Conservation (phyloP, 129 eudicot species). For the Sambucus nigra region DNA sequence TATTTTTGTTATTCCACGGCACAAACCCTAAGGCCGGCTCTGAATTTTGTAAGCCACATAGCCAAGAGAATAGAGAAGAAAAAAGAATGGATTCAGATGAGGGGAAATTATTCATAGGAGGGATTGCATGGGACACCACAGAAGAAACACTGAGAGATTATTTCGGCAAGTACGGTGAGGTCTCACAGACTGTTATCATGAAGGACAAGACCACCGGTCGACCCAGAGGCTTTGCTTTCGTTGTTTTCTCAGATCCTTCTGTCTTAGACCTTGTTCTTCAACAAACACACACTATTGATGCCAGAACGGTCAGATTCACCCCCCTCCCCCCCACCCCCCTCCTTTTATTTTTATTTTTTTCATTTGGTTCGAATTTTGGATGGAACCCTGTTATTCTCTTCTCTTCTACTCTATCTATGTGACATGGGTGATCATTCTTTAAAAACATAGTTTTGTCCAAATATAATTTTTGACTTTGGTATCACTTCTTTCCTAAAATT, state of each 20-base stretch:
- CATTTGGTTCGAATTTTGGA: no score
- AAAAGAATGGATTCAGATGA: slow-evolving; percentile 41
- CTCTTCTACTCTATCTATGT: neutral
- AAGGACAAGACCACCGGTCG: slow-evolving; percentile 60
- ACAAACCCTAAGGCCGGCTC: neutral
- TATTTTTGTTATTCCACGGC: neutral
- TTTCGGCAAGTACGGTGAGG: slow-evolving; percentile 63
- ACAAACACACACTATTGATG: slow-evolving; percentile 48
- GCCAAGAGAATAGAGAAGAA: no score
- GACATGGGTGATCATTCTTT: neutral
- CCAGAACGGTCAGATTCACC: slow-evolving; percentile 35
- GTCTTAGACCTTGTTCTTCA: slow-evolving; percentile 55
- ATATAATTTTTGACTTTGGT: no score
- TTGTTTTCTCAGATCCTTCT: slow-evolving; percentile 56
- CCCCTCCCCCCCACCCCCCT: neutral
- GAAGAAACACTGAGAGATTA: slow-evolving; percentile 41
- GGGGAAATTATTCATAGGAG: slow-evolving; percentile 58
- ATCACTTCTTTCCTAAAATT: no score
- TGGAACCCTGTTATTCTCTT: no score
- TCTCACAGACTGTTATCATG: slow-evolving; percentile 57
- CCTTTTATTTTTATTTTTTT: no score
- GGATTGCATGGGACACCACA: slow-evolving; percentile 57
- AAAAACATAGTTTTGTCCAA: no score
- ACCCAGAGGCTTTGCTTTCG: slow-evolving; percentile 75
- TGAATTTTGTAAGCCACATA: no score